Conservation (phyloP, 1,284 basidiomycete species). For the Irpex rosettiformis region DNA sequence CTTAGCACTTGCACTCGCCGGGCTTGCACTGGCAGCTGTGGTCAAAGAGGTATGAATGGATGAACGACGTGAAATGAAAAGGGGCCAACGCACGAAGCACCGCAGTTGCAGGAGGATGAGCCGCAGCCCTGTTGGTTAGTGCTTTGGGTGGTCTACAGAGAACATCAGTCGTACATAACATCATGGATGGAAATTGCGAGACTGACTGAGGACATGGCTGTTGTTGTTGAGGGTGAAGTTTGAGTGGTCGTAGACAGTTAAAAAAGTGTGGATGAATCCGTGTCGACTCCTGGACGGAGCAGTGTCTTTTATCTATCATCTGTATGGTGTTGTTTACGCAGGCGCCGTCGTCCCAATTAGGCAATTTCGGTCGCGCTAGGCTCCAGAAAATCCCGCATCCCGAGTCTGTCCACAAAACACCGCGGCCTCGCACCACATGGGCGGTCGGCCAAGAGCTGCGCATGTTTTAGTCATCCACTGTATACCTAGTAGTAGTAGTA, state of each 20-base stretch:
- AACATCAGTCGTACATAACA: background rate
- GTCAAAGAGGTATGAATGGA: constrained; percentile 6
- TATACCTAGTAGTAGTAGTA: too few relatives aligned
- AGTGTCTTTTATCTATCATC: constrained; percentile 13
- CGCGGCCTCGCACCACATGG: background rate
- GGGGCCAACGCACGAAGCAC: constrained; percentile 36
- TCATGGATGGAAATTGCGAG: too few relatives aligned
- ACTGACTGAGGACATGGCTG: constrained; percentile 16
- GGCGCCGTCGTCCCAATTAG: constrained; percentile 5
- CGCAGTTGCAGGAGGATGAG: constrained; percentile 47
- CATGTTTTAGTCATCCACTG: background rate
- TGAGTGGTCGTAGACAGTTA: background rate
- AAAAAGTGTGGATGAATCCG: background rate
- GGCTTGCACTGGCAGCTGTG: constrained; percentile 54
- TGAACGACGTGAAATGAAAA: background rate
- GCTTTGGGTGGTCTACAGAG: constrained; percentile 34
- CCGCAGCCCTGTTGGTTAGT: constrained; percentile 48
- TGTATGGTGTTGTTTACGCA: constrained; percentile 15
- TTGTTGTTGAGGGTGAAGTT: background rate
- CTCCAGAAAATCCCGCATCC: constrained; percentile 13
- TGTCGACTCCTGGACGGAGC: background rate
- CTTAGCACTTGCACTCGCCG: constrained; percentile 55
- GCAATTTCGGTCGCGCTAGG: constrained; percentile 4
- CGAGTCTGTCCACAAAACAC: constrained; percentile 6
- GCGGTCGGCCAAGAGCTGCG: background rate